Conservation (phyloP, 192 early-diverging fungal genomes). For the Borealophlyctis nickersoniae region DNA sequence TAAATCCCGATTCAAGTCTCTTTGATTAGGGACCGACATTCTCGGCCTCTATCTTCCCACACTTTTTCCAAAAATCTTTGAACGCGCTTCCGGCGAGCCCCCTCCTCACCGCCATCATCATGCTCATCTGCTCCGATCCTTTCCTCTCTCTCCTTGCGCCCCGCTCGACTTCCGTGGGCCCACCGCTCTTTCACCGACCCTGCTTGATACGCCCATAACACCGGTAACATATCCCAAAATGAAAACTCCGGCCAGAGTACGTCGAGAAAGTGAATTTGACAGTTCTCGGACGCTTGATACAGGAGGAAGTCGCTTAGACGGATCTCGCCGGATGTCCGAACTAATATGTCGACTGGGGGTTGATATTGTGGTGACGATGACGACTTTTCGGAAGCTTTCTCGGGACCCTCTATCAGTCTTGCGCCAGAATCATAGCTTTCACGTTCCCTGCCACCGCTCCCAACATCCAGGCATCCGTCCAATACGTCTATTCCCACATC, state of each 20-base stretch:
- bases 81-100: too few species aligned
- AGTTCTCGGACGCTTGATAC: slow-evolving; percentile 67
- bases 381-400: background rate
- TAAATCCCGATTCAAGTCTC: too few species aligned
- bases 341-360: slow-evolving; percentile 85
- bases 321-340: slow-evolving; percentile 95
- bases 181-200: background rate
- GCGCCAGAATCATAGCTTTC: background rate
- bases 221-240: slow-evolving; percentile 77
- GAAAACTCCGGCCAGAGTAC: slow-evolving; percentile 95
- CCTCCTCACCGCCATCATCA: too few species aligned
- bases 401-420: slow-evolving; percentile 14
- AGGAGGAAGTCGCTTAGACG: slow-evolving; percentile 93
- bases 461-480: slow-evolving; percentile 62
- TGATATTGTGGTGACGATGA: too few species aligned
- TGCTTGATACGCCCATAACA: slow-evolving; percentile 78
- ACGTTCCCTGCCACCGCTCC: slow-evolving; percentile 24
- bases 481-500: slow-evolving; percentile 64
- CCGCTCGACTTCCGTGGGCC: too few species aligned
- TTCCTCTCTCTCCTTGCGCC: too few species aligned
- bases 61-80: too few species aligned
- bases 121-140: too few species aligned
- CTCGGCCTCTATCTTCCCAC: too few species aligned
- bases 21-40: too few species aligned
- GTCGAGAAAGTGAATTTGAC: slow-evolving; percentile 84